phyloP scores from a whole-genome alignment of 176 grass and related monocot species.

The Rhynchospora pubera region DNA sequence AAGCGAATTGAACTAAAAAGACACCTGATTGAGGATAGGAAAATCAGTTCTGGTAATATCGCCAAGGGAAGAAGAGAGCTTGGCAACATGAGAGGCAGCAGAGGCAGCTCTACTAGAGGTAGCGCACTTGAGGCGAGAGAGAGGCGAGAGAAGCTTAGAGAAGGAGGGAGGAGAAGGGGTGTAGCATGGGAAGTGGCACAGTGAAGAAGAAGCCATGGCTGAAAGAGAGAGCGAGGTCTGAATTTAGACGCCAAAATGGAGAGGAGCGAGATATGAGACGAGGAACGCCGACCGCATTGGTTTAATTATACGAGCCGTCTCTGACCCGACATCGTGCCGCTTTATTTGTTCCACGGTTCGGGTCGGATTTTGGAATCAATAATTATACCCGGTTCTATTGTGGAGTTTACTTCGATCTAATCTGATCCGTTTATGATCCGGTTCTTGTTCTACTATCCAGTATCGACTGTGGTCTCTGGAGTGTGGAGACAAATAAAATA shows the following conservation, averaged over 20 bases:
- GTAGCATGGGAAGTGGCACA: conserved; percentile 23
- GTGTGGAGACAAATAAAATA: too few relatives aligned
- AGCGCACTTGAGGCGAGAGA: conserved; percentile 6
- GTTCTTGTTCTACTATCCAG: too few relatives aligned
- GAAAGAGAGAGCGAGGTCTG: neutral
- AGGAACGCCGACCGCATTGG: too few relatives aligned
- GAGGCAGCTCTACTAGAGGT: neutral
- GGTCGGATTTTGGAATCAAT: neutral
- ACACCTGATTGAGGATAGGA: conserved; percentile 86
- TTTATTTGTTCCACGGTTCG: neutral
- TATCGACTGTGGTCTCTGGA: neutral
- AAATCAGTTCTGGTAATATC: conserved; percentile 62
- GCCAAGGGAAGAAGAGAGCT: conserved; percentile 31
- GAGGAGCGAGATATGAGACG: neutral
- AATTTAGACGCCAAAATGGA: conserved; percentile 1
- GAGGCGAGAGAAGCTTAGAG: conserved; percentile 36
- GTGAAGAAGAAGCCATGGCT: conserved; percentile 21
- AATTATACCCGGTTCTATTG: neutral
- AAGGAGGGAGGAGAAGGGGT: conserved; percentile 1
- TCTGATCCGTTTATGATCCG: too few relatives aligned
- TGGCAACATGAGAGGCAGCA: conserved; percentile 8
- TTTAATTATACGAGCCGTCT: neutral
- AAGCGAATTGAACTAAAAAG: neutral
- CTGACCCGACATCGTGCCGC: neutral
- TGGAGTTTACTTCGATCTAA: too few relatives aligned